phyloP scores from a whole-genome alignment of 306 rosid species.

The Bauhinia variegata region DNA sequence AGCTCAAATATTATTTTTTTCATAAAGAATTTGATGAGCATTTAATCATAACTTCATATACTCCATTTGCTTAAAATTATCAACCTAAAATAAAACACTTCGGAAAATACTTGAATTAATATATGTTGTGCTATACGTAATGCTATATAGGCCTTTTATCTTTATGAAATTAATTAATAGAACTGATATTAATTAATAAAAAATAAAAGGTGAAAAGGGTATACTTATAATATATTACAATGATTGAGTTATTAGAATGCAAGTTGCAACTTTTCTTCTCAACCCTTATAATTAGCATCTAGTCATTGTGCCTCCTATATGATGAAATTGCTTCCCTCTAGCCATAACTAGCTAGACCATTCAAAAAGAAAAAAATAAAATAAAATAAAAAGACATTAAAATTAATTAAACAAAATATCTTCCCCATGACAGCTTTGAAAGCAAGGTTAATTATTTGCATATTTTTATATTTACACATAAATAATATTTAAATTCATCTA shows the following conservation, averaged over 20 bases:
- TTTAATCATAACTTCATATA: no score
- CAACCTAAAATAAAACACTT: no score
- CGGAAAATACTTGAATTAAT: no score
- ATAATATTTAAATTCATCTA: no score
- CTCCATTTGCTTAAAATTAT: no score
- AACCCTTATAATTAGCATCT: constrained; percentile 43
- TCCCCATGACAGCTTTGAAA: neutral
- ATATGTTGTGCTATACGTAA: no score
- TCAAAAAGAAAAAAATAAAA: neutral
- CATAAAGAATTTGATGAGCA: no score
- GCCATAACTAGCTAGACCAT: neutral
- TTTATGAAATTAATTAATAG: no score
- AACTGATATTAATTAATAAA: neutral
- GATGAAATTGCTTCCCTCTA: constrained; percentile 26
- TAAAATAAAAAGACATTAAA: constrained; percentile 7
- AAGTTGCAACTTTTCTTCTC: constrained; percentile 45
- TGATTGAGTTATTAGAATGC: constrained; percentile 39
- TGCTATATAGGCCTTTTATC: no score
- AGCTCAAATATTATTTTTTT: no score
- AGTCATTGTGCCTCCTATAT: constrained; percentile 25
- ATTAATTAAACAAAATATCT: constrained; percentile 25
- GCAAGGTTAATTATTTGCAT: no score
- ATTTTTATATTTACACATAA: no score
- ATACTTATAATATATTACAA: neutral
- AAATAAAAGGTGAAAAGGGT: neutral